Percentiles rank a stretch among this genome's conserved stretches.
These are phyloP conservation scores for Candida sp. DNA, from an alignment of 1,139 yeast genomes.

Conservation along the genomic window DNA sequence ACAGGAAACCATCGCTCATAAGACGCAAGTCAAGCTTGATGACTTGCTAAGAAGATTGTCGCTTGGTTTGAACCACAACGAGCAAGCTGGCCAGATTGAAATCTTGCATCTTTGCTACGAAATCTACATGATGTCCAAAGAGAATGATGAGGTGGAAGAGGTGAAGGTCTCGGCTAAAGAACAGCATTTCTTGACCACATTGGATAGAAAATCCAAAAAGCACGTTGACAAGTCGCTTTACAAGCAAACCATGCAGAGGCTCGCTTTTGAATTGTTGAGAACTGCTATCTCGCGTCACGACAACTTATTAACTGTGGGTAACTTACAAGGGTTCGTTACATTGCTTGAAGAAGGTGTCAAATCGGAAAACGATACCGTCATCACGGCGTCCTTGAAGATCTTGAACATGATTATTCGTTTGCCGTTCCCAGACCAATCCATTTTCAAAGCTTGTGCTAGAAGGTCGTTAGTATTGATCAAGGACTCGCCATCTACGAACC, in stretches of 20 bases:
- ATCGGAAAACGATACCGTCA: constrained; percentile 77
- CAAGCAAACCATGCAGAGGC: constrained; percentile 67
- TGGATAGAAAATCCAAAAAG: constrained; percentile 63
- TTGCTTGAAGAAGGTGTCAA: constrained; percentile 65
- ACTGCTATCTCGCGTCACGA: constrained; percentile 69
- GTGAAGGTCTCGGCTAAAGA: constrained; percentile 25
- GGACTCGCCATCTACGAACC: constrained; percentile 77
- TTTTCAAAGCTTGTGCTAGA: constrained; percentile 63
- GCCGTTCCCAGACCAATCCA: constrained; percentile 60
- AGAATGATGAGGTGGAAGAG: constrained; percentile 15
- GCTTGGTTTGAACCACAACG: constrained; percentile 77
- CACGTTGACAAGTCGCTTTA: constrained; percentile 49
- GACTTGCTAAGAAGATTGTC: constrained; percentile 80
- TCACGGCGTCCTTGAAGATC: constrained; percentile 68
- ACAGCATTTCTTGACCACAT: constrained; percentile 71
- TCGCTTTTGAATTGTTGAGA: constrained; percentile 79
- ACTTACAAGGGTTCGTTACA: constrained; percentile 79
- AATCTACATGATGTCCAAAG: constrained; percentile 58
- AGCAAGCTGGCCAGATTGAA: constrained; percentile 58
- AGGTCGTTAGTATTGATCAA: constrained; percentile 69
- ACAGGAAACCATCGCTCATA: constrained; percentile 66
- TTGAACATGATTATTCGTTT: constrained; percentile 64
- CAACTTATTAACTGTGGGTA: constrained; percentile 59
- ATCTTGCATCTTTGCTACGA: constrained; percentile 78
- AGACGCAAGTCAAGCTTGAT: constrained; percentile 75